phyloP scores from a whole-genome alignment of 1,284 basidiomycete species.

The Ceratobasidium sp. region DNA sequence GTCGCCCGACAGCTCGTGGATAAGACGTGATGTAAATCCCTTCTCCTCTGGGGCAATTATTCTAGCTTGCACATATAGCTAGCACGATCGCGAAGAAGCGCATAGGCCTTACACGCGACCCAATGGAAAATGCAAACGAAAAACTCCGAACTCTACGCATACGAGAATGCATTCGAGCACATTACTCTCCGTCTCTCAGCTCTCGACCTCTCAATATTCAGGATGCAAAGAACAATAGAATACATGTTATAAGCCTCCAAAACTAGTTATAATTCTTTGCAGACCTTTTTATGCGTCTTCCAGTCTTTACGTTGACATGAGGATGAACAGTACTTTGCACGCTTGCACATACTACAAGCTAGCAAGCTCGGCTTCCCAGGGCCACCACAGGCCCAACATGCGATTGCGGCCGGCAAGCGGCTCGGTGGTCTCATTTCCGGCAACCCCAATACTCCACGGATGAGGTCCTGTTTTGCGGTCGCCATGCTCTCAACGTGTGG shows the following conservation, averaged over 20 bases:
- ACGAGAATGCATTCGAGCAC: too few species aligned
- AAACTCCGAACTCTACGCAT: too few species aligned
- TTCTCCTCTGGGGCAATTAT: too few species aligned
- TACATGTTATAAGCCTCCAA: background rate
- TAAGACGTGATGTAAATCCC: too few species aligned
- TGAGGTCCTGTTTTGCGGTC: background rate
- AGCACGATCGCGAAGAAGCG: too few species aligned
- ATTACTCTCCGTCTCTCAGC: too few species aligned
- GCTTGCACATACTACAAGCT: slow-evolving; percentile 10
- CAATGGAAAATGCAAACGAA: too few species aligned
- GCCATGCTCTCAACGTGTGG: background rate
- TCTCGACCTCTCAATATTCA: too few species aligned
- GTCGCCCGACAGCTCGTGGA: too few species aligned
- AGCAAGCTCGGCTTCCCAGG: slow-evolving; percentile 4
- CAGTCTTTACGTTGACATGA: slow-evolving; percentile 6
- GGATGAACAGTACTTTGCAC: slow-evolving; percentile 9
- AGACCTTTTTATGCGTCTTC: slow-evolving; percentile 20
- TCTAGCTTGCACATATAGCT: too few species aligned
- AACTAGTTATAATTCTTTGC: background rate
- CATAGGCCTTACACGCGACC: too few species aligned
- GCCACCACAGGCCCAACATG: slow-evolving; percentile 7
- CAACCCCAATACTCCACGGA: background rate
- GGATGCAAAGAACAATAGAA: too few species aligned
- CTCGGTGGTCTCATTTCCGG: background rate
- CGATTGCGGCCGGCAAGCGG: background rate